Percentiles rank a stretch among this genome's conserved stretches.
Conservation (phyloP, 1,284 basidiomycete species). For the Heterobasidion parviporum region DNA sequence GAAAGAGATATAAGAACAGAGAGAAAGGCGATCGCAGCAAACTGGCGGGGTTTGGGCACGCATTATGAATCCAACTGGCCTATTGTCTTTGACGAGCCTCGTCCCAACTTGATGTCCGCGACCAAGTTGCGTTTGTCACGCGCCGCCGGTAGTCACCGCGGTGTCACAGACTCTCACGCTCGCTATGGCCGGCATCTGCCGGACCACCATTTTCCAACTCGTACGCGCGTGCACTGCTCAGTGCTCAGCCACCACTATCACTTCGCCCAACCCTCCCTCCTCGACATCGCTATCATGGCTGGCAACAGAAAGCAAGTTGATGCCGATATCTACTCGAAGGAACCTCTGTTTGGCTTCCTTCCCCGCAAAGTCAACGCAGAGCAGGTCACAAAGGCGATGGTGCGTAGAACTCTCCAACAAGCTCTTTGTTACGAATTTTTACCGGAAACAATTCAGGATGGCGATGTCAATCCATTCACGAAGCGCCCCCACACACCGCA, state of each 20-base stretch:
- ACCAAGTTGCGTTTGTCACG: neutral
- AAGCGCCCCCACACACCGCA: neutral
- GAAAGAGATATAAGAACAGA: neutral
- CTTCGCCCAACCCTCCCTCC: neutral
- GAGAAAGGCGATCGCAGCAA: neutral
- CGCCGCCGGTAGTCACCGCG: neutral
- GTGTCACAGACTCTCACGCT: too few relatives aligned
- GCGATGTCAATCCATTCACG: slow-evolving; percentile 1
- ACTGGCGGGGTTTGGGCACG: neutral
- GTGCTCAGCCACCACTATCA: too few relatives aligned
- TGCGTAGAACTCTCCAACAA: slow-evolving; percentile 1
- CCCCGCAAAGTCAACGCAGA: slow-evolving; percentile 40
- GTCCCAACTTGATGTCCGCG: neutral
- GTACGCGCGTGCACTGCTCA: too few relatives aligned
- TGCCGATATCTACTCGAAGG: slow-evolving; percentile 4
- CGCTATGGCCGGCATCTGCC: too few relatives aligned
- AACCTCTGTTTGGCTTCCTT: slow-evolving; percentile 51
- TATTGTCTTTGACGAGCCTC: slow-evolving; percentile 1
- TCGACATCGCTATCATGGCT: neutral
- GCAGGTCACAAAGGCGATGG: slow-evolving; percentile 22
- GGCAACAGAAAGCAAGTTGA: neutral
- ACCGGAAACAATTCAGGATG: neutral
- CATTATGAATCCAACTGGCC: neutral
- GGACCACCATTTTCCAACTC: too few relatives aligned
- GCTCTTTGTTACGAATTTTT: neutral